phyloP scores from a whole-genome alignment of 2,329 filamentous ascomycete species.

The Macrophomina pseudophaseolina region DNA sequence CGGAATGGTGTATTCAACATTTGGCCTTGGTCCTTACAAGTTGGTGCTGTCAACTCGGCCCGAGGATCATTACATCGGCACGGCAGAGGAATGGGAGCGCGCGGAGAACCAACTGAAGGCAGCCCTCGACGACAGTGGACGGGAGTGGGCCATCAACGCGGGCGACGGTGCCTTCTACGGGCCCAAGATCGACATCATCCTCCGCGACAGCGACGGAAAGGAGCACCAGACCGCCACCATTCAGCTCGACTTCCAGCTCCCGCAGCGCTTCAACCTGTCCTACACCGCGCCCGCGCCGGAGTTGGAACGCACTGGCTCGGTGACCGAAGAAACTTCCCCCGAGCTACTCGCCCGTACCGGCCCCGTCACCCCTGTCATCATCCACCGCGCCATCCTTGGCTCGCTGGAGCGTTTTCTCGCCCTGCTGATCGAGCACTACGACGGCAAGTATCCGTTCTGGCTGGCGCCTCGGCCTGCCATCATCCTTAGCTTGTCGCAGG shows the following conservation, averaged over 20 bases:
- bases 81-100: slow-evolving; percentile 69
- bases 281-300: slow-evolving; percentile 74
- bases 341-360: slow-evolving; percentile 53
- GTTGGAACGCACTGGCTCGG: slow-evolving; percentile 48
- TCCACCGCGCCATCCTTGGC: slow-evolving; percentile 83
- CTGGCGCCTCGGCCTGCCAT: slow-evolving; percentile 79
- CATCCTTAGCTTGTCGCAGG: slow-evolving; percentile 71
- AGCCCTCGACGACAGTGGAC: slow-evolving; percentile 67
- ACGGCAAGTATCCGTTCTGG: slow-evolving; percentile 86
- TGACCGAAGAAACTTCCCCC: background rate
- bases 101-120: slow-evolving; percentile 70
- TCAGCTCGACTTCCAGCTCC: slow-evolving; percentile 88
- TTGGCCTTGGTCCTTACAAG: slow-evolving; percentile 74
- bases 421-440: slow-evolving; percentile 80
- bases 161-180: slow-evolving; percentile 91
- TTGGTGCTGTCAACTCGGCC: slow-evolving; percentile 81
- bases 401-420: slow-evolving; percentile 86
- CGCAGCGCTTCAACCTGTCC: slow-evolving; percentile 77
- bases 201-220: slow-evolving; percentile 76
- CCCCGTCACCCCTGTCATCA: slow-evolving; percentile 68
- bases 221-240: slow-evolving; percentile 89
- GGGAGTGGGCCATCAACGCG: slow-evolving; percentile 74
- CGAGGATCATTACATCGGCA: slow-evolving; percentile 77
- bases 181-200: slow-evolving; percentile 86
- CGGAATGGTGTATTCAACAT: slow-evolving; percentile 70